Base-by-base conservation (phyloP, 2,329 filamentous ascomycete species). In the Fusarium oligoseptatum region DNA sequence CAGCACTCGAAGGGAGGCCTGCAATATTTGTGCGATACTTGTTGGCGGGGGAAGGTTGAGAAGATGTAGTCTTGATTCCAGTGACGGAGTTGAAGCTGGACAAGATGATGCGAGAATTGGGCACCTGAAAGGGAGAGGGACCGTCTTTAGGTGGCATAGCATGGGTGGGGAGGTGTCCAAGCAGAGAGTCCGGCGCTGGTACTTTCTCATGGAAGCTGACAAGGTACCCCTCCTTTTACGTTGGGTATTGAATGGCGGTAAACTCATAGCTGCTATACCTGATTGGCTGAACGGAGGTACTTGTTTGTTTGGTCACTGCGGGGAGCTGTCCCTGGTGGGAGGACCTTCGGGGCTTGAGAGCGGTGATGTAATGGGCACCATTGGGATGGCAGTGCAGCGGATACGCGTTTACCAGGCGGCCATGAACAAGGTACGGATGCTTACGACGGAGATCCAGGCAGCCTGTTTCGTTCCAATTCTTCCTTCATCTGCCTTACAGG, bases 21-120 rank as follows among this genome's bases (percentile, higher is more conserved):
- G 20, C n/a, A 60, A 20, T 22, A 37, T 27, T 27, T 39, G 50
- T 37, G 22, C 22, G 24, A 24, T 43, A 32, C 34, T 15, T 34
- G 56, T 50, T 39, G 60, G 6, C 57, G 12, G 45, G 41, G 24
- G 50, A 48, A 34, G n/a, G 20, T 34, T 15, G 27, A 65, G 37
- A 24, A 57, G 56, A 62, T 48, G 48, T 20, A 22, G 17, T 66
- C 65, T 43, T 50, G 45, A 55, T 67, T 66, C 55, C 50, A 63
- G 52, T 52, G 58, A 55, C 39, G 20, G 67, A 50, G 68, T 66
- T 71, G 66, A 75, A 60, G 68, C 63, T 71, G 66, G 74, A 60
- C 68, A 71, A 29, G 60, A 76, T 73, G 72, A 77, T 78, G 77
- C 68, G 77, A 79, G 77, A 77, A 71, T 79, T 79, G 70, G 76